A percentile compares a stretch with the other conserved stretches of the same genome.
Conservation (phyloP, 352 stramenopile genomes). For the Phytophthora kernoviae region DNA sequence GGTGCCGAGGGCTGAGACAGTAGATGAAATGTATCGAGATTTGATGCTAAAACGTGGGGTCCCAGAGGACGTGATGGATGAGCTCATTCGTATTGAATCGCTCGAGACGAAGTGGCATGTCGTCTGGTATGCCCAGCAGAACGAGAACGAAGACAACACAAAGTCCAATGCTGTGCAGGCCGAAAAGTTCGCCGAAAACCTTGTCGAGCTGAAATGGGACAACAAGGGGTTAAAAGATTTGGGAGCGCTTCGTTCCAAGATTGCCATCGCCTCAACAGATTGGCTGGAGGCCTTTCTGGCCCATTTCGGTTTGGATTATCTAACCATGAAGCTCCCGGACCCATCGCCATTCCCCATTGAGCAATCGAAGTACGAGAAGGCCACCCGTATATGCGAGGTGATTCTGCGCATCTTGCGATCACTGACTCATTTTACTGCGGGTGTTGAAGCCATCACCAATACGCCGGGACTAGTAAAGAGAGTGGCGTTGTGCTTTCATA, state of each 20-base stretch:
- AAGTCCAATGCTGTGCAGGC: conserved; percentile 64
- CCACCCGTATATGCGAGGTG: conserved; percentile 73
- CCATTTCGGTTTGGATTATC: conserved; percentile 81
- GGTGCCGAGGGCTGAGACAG: conserved; percentile 62
- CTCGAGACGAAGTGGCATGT: conserved; percentile 89
- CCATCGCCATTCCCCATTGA: conserved; percentile 83
- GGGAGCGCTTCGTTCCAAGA: conserved; percentile 71
- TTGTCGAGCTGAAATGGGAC: conserved; percentile 86
- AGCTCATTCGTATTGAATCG: conserved; percentile 82
- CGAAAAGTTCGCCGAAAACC: conserved; percentile 68
- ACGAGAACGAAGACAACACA: conserved; percentile 75
- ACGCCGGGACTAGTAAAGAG: conserved; percentile 81
- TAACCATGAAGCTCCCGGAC: conserved; percentile 87
- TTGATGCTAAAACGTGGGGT: conserved; percentile 80
- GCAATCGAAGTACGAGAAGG: conserved; percentile 80
- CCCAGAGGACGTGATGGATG: conserved; percentile 84
- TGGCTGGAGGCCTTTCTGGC: conserved; percentile 80
- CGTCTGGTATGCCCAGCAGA: conserved; percentile 83
- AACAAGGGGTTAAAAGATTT: conserved; percentile 80
- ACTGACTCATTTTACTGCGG: conserved; percentile 78
- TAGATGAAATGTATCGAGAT: conserved; percentile 89
- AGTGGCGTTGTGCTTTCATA: conserved; percentile 85
- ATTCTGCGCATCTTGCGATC: conserved; percentile 80
- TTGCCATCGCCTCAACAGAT: conserved; percentile 68
- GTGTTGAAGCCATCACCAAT: conserved; percentile 84